A percentile compares a stretch with the other conserved stretches of the same genome.
phyloP scores from a whole-genome alignment of 805 yeast species.

The Metschnikowia amazonensis region DNA sequence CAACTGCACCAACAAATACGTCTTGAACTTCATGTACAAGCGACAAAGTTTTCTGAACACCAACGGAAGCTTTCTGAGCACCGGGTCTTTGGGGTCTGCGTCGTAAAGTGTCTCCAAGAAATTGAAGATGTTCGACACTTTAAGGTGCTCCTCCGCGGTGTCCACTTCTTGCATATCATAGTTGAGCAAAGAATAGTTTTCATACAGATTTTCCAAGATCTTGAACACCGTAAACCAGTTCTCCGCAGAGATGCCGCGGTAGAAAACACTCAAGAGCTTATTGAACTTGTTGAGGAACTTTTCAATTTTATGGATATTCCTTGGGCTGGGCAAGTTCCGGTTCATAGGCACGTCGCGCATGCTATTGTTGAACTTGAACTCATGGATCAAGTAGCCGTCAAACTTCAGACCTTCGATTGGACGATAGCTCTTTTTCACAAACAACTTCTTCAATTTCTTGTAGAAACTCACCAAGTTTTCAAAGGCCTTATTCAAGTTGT shows the following conservation, averaged over 20 bases:
- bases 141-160: conserved; percentile 51
- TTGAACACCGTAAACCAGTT: conserved; percentile 83
- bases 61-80: conserved; percentile 54
- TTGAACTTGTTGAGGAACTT: conserved; percentile 63
- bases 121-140: conserved; percentile 62
- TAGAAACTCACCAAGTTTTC: conserved; percentile 46
- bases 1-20: conserved; percentile 61
- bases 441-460: conserved; percentile 62
- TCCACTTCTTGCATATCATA: conserved; percentile 41
- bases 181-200: conserved; percentile 55
- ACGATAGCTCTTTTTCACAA: conserved; percentile 66
- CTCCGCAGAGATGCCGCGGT: conserved; percentile 51
- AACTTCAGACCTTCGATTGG: conserved; percentile 47
- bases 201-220: conserved; percentile 64
- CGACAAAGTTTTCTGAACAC: conserved; percentile 63
- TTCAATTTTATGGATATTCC: conserved; percentile 49
- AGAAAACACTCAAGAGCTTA: conserved; percentile 52
- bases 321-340: conserved; percentile 43
- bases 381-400: conserved; percentile 36
- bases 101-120: conserved; percentile 64
- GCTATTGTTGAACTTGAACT: conserved; percentile 39
- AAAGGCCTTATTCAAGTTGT: conserved; percentile 32
- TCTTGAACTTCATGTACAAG: conserved; percentile 63
- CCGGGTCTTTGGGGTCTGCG: conserved; percentile 35
- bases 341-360: conserved; percentile 46